A percentile compares a stretch with the other conserved stretches of the same genome.
phyloP scores from a whole-genome alignment of 169 alveolate genomes.

The Cryptosporidium viatorum region DNA sequence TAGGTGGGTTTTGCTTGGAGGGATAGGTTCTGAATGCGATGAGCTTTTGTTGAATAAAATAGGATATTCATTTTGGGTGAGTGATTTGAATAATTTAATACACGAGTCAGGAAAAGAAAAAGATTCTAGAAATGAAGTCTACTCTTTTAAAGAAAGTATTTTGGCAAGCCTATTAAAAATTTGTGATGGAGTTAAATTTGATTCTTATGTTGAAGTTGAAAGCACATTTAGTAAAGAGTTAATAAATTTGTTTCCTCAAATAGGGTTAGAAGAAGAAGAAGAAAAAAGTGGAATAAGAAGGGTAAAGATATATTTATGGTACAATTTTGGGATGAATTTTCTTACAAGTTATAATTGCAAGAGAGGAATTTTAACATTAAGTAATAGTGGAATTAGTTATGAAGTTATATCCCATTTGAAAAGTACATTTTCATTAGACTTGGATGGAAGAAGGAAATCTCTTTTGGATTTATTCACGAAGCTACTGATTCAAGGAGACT shows the following conservation, averaged over 20 bases:
- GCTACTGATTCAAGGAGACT: neutral
- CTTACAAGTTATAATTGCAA: constrained; percentile 37
- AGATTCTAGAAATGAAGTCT: neutral
- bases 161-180: neutral
- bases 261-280: neutral
- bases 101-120: neutral
- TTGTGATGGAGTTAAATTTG: constrained; percentile 46
- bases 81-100: neutral
- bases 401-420: constrained; percentile 33
- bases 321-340: constrained; percentile 15
- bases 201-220: constrained; percentile 17
- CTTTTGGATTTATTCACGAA: constrained; percentile 17
- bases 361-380: constrained; percentile 33
- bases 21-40: neutral
- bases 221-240: neutral
- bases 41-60: neutral
- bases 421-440: neutral
- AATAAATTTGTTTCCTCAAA: neutral
- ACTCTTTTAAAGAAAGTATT: neutral
- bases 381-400: neutral
- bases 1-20: constrained; percentile 71
- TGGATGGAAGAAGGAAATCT: neutral
- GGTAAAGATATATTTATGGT: constrained; percentile 45
- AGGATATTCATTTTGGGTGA: constrained; percentile 30
- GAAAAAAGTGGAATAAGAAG: neutral